A percentile compares a stretch with the other conserved stretches of the same genome.
These are phyloP conservation scores for Orbilia oligospora DNA, from an alignment of 2,329 filamentous ascomycete species.

Conservation along the genomic window DNA sequence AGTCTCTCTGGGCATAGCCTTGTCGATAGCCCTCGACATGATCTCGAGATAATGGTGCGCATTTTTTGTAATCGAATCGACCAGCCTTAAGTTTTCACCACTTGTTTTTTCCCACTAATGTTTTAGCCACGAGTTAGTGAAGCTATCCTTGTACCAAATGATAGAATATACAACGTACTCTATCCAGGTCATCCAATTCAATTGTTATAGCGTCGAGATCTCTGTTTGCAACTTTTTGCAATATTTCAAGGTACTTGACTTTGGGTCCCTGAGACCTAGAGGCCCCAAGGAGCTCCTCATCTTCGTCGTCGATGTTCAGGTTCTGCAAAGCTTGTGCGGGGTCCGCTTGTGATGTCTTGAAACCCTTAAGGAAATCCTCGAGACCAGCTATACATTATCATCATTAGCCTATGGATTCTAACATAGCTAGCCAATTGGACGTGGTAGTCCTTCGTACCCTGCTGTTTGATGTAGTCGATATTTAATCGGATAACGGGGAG, in stretches of 20 bases:
- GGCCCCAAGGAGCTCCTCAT: constrained; percentile 88
- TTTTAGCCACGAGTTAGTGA: constrained; percentile 50
- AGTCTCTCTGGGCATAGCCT: constrained; percentile 83
- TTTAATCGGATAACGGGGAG: constrained; percentile 64
- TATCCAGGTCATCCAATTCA: constrained; percentile 87
- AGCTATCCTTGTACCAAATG: background rate
- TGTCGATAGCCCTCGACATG: constrained; percentile 88
- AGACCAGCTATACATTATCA: constrained; percentile 76
- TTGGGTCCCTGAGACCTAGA: constrained; percentile 70
- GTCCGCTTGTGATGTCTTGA: constrained; percentile 84
- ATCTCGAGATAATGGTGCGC: constrained; percentile 96
- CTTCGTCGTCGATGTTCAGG: constrained; percentile 87
- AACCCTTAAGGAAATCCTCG: constrained; percentile 86
- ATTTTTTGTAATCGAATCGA: constrained; percentile 88
- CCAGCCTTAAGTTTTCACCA: constrained; percentile 79
- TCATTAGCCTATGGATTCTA: constrained; percentile 42
- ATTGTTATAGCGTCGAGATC: constrained; percentile 82
- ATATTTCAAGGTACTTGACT: constrained; percentile 87
- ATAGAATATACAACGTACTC: constrained; percentile 71
- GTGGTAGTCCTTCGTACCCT: constrained; percentile 72
- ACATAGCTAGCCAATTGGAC: constrained; percentile 23
- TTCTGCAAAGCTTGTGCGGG: constrained; percentile 84
- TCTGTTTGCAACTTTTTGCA: constrained; percentile 90
- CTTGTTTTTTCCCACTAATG: constrained; percentile 77
- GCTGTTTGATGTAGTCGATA: constrained; percentile 87